Conservation (phyloP, 169 alveolate genomes). For the Eimeria falciformis region DNA sequence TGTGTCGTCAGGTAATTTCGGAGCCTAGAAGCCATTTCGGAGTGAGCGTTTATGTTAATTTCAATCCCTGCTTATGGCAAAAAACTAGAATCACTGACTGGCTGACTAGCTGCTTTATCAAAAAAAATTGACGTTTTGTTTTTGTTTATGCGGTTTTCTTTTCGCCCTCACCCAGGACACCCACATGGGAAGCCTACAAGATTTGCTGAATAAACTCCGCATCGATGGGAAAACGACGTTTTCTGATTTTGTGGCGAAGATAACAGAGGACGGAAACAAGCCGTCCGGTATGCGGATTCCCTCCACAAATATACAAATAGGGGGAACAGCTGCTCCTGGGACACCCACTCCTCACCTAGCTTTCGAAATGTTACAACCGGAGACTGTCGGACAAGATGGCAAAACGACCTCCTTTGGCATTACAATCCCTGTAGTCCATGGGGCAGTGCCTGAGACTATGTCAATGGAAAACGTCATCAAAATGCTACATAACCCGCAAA, state of each 20-base stretch:
- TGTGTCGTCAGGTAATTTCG: background rate
- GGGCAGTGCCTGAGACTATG: constrained; percentile 50
- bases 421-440: constrained; percentile 39
- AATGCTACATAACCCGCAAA: constrained; percentile 44
- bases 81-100: too few species aligned
- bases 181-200: constrained; percentile 6
- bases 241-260: constrained; percentile 19
- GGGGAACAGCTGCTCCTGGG: constrained; percentile 67
- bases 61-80: background rate
- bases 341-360: constrained; percentile 20
- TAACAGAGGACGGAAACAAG: constrained; percentile 23
- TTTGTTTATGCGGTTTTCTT: too few species aligned
- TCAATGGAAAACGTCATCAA: constrained; percentile 45
- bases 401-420: constrained; percentile 9
- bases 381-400: constrained; percentile 46
- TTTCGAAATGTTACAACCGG: constrained; percentile 49
- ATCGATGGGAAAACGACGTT: constrained; percentile 44
- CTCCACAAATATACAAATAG: constrained; percentile 44
- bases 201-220: background rate
- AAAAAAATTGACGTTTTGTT: too few species aligned
- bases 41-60: background rate
- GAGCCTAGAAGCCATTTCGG: constrained; percentile 37
- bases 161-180: background rate
- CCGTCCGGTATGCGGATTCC: constrained; percentile 40
- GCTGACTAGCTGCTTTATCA: too few species aligned